Percentiles rank a stretch among this genome's conserved stretches.
Conservation (phyloP, 148 eudicot genomes). For the Spergularia bocconei region DNA sequence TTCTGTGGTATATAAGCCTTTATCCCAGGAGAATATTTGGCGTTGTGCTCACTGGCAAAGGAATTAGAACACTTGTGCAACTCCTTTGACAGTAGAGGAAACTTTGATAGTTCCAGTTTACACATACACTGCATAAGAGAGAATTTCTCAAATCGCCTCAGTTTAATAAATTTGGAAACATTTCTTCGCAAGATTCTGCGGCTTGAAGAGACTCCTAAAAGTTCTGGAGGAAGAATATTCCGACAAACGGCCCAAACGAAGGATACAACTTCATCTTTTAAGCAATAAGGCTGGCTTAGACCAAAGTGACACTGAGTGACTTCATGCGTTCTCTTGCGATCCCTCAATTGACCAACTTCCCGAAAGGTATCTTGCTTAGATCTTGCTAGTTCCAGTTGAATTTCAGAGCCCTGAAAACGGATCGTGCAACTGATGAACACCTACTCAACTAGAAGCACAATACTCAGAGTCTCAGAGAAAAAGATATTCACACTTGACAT, state of each 20-base stretch:
- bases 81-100: constrained; percentile 50
- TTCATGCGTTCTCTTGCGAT: constrained; percentile 16
- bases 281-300: constrained; percentile 44
- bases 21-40: constrained; percentile 7
- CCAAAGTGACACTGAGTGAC: constrained; percentile 32
- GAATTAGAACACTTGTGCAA: constrained; percentile 28
- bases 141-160: constrained; percentile 73
- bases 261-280: constrained; percentile 60
- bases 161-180: constrained; percentile 54
- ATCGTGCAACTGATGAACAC: constrained; percentile 1
- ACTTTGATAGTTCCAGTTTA: constrained; percentile 55
- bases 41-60: constrained; percentile 10
- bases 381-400: constrained; percentile 8
- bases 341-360: constrained; percentile 12
- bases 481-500: too few species aligned
- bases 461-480: too few species aligned
- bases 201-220: constrained; percentile 59
- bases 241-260: constrained; percentile 91
- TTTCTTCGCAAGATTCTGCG: constrained; percentile 63
- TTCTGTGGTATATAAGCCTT: constrained; percentile 4
- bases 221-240: constrained; percentile 55
- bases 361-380: constrained; percentile 13
- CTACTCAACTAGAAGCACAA: too few species aligned
- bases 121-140: constrained; percentile 57
- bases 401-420: constrained; percentile 14